phyloP scores from a whole-genome alignment of 331 rosid species.

The Quercus lobata region DNA sequence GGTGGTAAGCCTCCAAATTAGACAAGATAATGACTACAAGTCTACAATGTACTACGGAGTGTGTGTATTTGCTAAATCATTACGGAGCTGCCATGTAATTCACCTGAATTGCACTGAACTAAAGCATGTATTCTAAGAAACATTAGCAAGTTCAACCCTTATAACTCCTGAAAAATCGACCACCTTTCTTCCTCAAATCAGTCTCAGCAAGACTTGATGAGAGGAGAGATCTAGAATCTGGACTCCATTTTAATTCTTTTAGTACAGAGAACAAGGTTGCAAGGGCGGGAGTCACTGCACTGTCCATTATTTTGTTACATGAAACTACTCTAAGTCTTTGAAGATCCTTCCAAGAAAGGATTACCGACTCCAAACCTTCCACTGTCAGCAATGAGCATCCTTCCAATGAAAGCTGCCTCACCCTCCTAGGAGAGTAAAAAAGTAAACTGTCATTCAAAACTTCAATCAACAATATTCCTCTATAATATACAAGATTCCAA shows the following conservation, averaged over 20 bases:
- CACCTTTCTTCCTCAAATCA: constrained; percentile 76
- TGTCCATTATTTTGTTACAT: constrained; percentile 75
- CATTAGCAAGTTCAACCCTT: not conserved
- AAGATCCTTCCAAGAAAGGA: constrained; percentile 74
- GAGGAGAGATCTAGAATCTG: constrained; percentile 74
- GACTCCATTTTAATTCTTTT: constrained; percentile 82
- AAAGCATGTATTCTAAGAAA: not conserved
- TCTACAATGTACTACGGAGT: not conserved
- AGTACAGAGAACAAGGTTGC: constrained; percentile 62
- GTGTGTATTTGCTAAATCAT: not conserved
- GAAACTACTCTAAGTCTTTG: constrained; percentile 75
- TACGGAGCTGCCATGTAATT: not conserved
- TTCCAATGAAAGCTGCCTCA: constrained; percentile 56
- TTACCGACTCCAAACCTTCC: constrained; percentile 68
- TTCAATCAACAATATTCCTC: not conserved
- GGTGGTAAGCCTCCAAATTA: not conserved
- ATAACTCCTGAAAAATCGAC: constrained; percentile 64
- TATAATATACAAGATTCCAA: not conserved
- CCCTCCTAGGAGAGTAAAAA: constrained; percentile 53
- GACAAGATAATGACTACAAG: constrained; percentile 3
- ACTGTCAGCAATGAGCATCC: constrained; percentile 89
- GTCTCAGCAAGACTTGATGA: constrained; percentile 50
- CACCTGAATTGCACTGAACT: not conserved
- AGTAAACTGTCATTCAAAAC: not conserved
- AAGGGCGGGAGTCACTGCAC: constrained; percentile 62